These are phyloP conservation scores for Penicillium lividum DNA, from an alignment of 495 filamentous ascomycete species.

Conservation along the genomic window DNA sequence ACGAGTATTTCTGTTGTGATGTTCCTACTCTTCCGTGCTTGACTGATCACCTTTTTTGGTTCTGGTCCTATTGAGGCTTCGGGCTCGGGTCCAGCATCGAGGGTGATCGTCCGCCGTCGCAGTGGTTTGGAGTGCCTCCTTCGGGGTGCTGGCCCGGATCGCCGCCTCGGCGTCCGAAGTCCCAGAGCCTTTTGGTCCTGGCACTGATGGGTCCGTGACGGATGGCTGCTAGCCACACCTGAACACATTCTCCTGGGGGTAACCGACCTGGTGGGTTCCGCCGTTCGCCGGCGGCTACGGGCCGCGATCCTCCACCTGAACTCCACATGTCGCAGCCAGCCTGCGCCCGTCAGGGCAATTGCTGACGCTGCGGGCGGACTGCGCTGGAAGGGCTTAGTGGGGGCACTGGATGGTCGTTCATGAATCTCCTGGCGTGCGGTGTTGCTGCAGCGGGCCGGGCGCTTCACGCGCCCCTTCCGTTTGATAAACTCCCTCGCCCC, in stretches of 20 bases:
- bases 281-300: slow-evolving; percentile 27
- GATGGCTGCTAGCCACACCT: slow-evolving; percentile 47
- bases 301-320: slow-evolving; percentile 39
- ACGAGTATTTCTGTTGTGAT: neutral
- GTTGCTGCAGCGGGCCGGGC: no score
- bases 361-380: slow-evolving; percentile 35
- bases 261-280: slow-evolving; percentile 38
- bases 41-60: slow-evolving; percentile 9
- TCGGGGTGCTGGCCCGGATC: no score
- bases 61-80: no score
- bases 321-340: slow-evolving; percentile 34
- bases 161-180: no score
- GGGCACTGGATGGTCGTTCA: slow-evolving; percentile 45
- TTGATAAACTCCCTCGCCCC: no score
- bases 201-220: no score
- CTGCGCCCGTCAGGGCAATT: slow-evolving; percentile 5
- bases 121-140: no score
- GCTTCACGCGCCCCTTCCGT: no score
- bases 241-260: slow-evolving; percentile 42
- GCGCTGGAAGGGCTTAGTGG: slow-evolving; percentile 46
- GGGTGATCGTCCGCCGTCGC: neutral
- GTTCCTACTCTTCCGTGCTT: slow-evolving; percentile 8
- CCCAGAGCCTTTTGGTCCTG: slow-evolving; percentile 19
- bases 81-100: neutral
- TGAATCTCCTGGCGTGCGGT: no score